A percentile compares a stretch with the other conserved stretches of the same genome.
phyloP scores from a whole-genome alignment of 2,329 filamentous ascomycete species.

The Ramichloridium luteum region DNA sequence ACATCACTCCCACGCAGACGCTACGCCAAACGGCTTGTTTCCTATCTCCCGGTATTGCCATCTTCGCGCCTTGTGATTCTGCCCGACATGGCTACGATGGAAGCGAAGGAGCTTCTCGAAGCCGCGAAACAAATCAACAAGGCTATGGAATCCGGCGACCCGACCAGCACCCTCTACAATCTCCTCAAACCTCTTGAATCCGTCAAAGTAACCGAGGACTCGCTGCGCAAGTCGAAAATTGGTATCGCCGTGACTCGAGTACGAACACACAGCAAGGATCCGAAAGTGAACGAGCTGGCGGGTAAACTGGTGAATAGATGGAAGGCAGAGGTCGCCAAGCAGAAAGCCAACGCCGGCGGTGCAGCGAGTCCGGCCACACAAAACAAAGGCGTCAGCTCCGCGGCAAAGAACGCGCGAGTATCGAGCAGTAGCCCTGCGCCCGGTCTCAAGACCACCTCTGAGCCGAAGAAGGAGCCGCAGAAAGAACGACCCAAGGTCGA shows the following conservation, averaged over 20 bases:
- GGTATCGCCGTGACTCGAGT: conserved; percentile 81
- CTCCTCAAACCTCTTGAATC: conserved; percentile 71
- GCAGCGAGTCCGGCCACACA: conserved; percentile 35
- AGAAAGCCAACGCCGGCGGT: conserved; percentile 22
- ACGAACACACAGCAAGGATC: conserved; percentile 62
- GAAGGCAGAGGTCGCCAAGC: conserved; percentile 55
- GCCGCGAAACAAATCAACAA: conserved; percentile 71
- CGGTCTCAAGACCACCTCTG: conserved; percentile 18
- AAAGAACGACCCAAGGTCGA: conserved; percentile 39
- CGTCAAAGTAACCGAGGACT: conserved; percentile 73
- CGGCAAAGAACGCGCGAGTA: conserved; percentile 12
- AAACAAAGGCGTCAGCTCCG: conserved; percentile 26
- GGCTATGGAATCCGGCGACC: conserved; percentile 62
- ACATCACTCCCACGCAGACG: too few relatives aligned
- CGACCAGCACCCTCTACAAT: conserved; percentile 56
- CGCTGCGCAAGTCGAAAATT: conserved; percentile 81
- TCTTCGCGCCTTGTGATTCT: too few relatives aligned
- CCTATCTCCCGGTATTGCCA: too few relatives aligned
- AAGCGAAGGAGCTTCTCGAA: conserved; percentile 67
- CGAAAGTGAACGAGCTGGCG: conserved; percentile 59
- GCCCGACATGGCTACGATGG: conserved; percentile 41
- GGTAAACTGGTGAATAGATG: conserved; percentile 77
- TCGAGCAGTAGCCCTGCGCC: conserved; percentile 30
- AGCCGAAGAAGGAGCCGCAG: conserved; percentile 35
- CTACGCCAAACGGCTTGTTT: too few relatives aligned